These are phyloP conservation scores for Cercospora canescens DNA, from an alignment of 2,329 filamentous ascomycete genomes.

Conservation along the genomic window DNA sequence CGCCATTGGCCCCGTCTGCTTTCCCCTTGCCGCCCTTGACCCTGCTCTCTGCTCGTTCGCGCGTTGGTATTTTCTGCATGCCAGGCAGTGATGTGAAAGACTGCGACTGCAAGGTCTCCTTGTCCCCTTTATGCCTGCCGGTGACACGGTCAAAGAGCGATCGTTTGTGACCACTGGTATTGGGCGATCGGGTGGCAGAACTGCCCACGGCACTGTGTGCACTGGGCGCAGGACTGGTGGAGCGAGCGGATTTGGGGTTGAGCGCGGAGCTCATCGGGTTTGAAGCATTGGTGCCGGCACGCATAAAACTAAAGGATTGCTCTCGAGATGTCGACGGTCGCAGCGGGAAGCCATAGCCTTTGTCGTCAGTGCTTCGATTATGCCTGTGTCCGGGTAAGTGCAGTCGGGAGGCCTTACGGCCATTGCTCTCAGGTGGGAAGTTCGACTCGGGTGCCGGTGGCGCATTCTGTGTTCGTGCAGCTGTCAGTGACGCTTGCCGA, in stretches of 20 bases:
- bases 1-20: constrained; percentile 24
- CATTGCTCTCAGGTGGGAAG: constrained; percentile 33
- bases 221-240: constrained; percentile 81
- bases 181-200: constrained; percentile 57
- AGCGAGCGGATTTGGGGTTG: constrained; percentile 57
- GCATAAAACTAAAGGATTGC: constrained; percentile 61
- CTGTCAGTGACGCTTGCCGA: constrained; percentile 17
- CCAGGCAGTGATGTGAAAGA: constrained; percentile 41
- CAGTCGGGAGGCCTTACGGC: constrained; percentile 52
- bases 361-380: constrained; percentile 65
- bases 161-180: constrained; percentile 47
- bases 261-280: constrained; percentile 50
- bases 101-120: constrained; percentile 42
- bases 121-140: constrained; percentile 50
- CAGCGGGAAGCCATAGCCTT: constrained; percentile 54
- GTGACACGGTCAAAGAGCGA: constrained; percentile 57
- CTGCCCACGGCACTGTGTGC: constrained; percentile 61
- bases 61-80: constrained; percentile 34
- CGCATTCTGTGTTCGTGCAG: constrained; percentile 19
- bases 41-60: constrained; percentile 29
- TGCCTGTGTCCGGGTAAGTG: constrained; percentile 68
- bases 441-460: constrained; percentile 32
- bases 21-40: constrained; percentile 23
- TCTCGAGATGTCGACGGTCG: constrained; percentile 76
- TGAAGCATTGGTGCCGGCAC: constrained; percentile 54